Conservation (phyloP, 164 flowering plant genomes). For the Piper longum region DNA sequence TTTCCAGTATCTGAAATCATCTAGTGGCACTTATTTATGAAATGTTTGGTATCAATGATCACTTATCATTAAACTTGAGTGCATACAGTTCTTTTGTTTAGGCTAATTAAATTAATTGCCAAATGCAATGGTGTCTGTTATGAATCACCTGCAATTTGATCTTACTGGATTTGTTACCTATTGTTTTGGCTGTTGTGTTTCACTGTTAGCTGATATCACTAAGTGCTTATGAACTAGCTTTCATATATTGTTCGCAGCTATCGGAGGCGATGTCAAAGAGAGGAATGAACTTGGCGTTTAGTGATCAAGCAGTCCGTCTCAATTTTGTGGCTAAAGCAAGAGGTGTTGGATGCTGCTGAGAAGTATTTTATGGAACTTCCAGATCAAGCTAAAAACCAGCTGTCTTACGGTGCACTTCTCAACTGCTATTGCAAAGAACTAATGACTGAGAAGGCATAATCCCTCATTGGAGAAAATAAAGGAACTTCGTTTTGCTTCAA, state of each 20-base stretch:
- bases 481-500: slow-evolving; percentile 48
- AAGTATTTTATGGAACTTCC: slow-evolving; percentile 63
- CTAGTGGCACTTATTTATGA: too few species aligned
- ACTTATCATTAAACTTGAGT: too few species aligned
- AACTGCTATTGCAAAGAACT: slow-evolving; percentile 85
- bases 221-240: neutral
- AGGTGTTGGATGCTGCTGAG: slow-evolving; percentile 65
- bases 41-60: too few species aligned
- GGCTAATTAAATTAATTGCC: too few species aligned
- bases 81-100: too few species aligned
- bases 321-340: slow-evolving; percentile 69
- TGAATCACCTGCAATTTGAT: too few species aligned
- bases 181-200: too few species aligned
- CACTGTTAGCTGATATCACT: neutral
- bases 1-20: too few species aligned
- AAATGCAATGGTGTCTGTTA: too few species aligned
- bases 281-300: slow-evolving; percentile 73
- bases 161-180: too few species aligned
- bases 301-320: slow-evolving; percentile 87
- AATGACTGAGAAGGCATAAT: slow-evolving; percentile 77
- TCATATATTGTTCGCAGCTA: slow-evolving; percentile 32
- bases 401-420: slow-evolving; percentile 72
- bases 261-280: slow-evolving; percentile 56
- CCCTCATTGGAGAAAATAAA: slow-evolving; percentile 85
- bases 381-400: slow-evolving; percentile 64